phyloP scores from a whole-genome alignment of 352 stramenopile species.

The Globisporangium cystogenes region DNA sequence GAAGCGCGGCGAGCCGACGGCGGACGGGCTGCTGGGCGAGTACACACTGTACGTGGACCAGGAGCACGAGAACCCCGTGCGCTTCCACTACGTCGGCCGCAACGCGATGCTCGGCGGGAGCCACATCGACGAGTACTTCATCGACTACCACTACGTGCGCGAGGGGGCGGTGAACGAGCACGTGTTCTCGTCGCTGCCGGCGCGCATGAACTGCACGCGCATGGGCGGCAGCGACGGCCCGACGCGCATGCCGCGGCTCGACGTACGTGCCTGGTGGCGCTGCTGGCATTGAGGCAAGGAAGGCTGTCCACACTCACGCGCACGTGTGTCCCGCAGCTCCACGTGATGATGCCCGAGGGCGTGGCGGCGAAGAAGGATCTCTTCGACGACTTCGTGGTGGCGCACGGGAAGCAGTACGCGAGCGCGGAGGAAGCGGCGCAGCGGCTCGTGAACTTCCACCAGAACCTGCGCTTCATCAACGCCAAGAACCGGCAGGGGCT shows the following conservation, averaged over 20 bases:
- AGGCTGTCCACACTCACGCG: conserved; percentile 1
- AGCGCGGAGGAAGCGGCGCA: conserved; percentile 36
- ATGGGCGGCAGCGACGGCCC: conserved; percentile 39
- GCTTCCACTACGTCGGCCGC: conserved; percentile 84
- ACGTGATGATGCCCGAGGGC: conserved; percentile 79
- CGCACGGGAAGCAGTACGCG: conserved; percentile 58
- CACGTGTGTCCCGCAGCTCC: too few relatives aligned
- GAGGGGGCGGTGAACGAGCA: conserved; percentile 54
- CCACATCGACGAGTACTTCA: conserved; percentile 89
- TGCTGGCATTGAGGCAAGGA: conserved; percentile 1
- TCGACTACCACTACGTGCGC: conserved; percentile 87
- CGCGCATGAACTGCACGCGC: conserved; percentile 80
- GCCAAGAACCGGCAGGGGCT: conserved; percentile 78
- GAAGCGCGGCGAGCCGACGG: conserved; percentile 37
- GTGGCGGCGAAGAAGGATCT: conserved; percentile 39
- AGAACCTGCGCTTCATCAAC: conserved; percentile 85
- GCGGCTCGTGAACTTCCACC: conserved; percentile 65
- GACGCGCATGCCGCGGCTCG: conserved; percentile 45
- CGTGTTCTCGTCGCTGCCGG: conserved; percentile 63
- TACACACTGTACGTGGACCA: conserved; percentile 88
- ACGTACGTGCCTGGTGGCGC: conserved; percentile 33
- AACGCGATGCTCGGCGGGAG: conserved; percentile 82
- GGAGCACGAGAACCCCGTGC: conserved; percentile 63
- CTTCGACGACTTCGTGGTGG: conserved; percentile 63
- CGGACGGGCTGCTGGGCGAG: conserved; percentile 66